Conservation (phyloP, 768 basidiomycete genomes). For the Paxillus ammoniavirescens region DNA sequence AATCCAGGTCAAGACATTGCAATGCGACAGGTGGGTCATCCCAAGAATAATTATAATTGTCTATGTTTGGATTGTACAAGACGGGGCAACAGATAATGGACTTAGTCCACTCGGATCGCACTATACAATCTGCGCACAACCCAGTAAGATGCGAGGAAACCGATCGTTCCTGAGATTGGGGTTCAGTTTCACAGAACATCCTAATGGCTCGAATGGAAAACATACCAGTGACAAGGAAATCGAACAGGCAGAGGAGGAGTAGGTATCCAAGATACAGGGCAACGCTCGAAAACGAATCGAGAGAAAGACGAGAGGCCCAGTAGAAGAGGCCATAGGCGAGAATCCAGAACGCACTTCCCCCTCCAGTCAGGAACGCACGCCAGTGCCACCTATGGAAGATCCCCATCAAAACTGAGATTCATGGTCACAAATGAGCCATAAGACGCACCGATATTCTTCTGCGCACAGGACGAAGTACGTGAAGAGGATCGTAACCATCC, state of each 20-base stretch:
- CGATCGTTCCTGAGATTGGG: conserved; percentile 71
- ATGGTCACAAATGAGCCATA: not conserved
- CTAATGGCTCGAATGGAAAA: not conserved
- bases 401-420: conserved; percentile 1
- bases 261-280: conserved; percentile 91
- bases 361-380: conserved; percentile 90
- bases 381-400: conserved; percentile 81
- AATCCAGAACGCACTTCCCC: conserved; percentile 91
- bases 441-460: conserved; percentile 82
- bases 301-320: conserved; percentile 82
- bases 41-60: not conserved
- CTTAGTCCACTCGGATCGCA: conserved; percentile 73
- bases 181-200: not conserved
- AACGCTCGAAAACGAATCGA: conserved; percentile 78
- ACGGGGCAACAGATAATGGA: not conserved
- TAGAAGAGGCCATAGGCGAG: conserved; percentile 86
- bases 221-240: conserved; percentile 85
- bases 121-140: conserved; percentile 83
- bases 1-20: too few species aligned
- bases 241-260: conserved; percentile 73
- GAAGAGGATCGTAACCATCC: conserved; percentile 86
- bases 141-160: conserved; percentile 90
- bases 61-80: conserved; percentile 10
- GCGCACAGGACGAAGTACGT: conserved; percentile 91
- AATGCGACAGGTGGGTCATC: too few species aligned